phyloP scores from a whole-genome alignment of 2,329 filamentous ascomycete genomes.

The Botrytis cinerea region DNA sequence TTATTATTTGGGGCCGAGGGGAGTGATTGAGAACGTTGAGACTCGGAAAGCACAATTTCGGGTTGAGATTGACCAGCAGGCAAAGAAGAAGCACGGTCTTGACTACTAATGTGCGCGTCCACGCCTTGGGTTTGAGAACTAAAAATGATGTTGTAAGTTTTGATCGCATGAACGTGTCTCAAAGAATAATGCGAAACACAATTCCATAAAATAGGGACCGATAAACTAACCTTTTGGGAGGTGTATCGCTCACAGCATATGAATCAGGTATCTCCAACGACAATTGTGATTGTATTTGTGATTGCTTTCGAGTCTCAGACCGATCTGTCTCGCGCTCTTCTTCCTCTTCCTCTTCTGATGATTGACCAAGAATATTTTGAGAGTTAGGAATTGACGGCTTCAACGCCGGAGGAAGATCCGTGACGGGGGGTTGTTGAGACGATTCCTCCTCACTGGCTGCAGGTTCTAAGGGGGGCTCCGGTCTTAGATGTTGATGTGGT shows the following conservation, averaged over 20 bases:
- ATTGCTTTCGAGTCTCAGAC: neutral
- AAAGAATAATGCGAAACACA: neutral
- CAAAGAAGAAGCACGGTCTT: slow-evolving; percentile 14
- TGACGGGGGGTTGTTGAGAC: neutral
- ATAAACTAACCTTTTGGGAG: slow-evolving; percentile 14
- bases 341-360: neutral
- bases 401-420: neutral
- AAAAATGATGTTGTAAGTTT: slow-evolving; percentile 16
- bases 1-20: slow-evolving; percentile 12
- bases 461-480: slow-evolving; percentile 8
- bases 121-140: slow-evolving; percentile 5
- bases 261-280: slow-evolving; percentile 20
- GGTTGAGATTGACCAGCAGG: slow-evolving; percentile 6
- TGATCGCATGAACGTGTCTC: neutral
- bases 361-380: neutral
- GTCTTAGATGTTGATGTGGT: slow-evolving; percentile 7
- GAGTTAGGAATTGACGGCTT: neutral
- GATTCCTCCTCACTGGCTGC: slow-evolving; percentile 14
- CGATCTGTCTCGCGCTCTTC: neutral
- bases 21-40: slow-evolving; percentile 20
- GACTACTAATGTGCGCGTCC: neutral
- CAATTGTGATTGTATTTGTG: slow-evolving; percentile 1
- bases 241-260: slow-evolving; percentile 11
- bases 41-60: neutral
- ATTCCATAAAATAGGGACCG: neutral